Percentiles rank a stretch among this genome's conserved stretches.
These are phyloP conservation scores for Cryphonectria japonica DNA, from an alignment of 2,329 filamentous ascomycete species.

Conservation along the genomic window DNA sequence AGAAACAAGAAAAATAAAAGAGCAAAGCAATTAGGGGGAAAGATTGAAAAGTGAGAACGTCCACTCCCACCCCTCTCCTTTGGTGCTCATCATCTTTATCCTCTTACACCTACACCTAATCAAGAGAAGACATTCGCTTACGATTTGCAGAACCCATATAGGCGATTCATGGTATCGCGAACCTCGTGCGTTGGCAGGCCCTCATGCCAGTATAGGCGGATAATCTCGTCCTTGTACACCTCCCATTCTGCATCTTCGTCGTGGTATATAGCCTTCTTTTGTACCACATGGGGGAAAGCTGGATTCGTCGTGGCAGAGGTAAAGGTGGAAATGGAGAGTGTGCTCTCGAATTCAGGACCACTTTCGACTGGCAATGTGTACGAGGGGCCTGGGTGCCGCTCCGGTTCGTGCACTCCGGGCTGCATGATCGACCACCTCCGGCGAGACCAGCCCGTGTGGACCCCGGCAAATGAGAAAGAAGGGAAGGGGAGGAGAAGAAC, in stretches of 20 bases:
- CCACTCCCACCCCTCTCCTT: too few relatives aligned
- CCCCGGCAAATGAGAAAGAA: not conserved
- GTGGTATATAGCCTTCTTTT: not conserved
- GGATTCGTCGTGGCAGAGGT: not conserved
- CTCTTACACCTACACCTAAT: not conserved
- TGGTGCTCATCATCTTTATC: not conserved
- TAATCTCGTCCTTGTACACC: conserved; percentile 6
- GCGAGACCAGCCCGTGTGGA: too few relatives aligned
- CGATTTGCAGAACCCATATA: conserved; percentile 18
- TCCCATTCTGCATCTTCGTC: conserved; percentile 7
- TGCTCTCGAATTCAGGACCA: not conserved
- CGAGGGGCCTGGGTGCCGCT: not conserved
- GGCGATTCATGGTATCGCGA: conserved; percentile 3
- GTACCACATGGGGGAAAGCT: not conserved
- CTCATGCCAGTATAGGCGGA: conserved; percentile 12
- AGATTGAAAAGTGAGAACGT: too few relatives aligned
- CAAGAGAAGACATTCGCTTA: conserved; percentile 2
- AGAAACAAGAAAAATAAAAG: not conserved
- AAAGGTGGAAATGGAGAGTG: not conserved
- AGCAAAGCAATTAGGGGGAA: not conserved
- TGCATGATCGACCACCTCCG: not conserved
- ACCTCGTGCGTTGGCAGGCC: conserved; percentile 13
- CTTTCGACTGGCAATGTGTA: not conserved
- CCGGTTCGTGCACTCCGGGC: too few relatives aligned
- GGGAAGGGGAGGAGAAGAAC: too few relatives aligned